phyloP scores from a whole-genome alignment of 495 filamentous ascomycete genomes.

The Barbatosphaeria neglecta region DNA sequence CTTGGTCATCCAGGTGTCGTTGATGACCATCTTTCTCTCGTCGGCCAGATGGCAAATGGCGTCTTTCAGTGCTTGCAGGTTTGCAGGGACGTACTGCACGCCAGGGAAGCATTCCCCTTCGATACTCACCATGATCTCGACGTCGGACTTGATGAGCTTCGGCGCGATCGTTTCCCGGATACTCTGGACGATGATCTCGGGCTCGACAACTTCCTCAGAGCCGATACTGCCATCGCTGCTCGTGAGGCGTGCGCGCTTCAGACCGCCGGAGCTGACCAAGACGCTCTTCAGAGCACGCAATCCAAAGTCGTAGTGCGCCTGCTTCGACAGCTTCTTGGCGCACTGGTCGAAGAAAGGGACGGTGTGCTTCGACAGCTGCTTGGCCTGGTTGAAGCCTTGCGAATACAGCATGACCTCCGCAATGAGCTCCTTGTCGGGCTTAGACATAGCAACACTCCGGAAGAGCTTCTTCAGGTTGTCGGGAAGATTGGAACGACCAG shows the following conservation, averaged over 20 bases:
- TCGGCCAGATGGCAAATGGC: constrained; percentile 73
- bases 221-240: constrained; percentile 41
- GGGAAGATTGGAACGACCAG: constrained; percentile 90
- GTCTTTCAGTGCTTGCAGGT: constrained; percentile 61
- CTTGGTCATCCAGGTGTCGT: constrained; percentile 92
- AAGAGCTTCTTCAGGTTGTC: constrained; percentile 99
- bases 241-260: constrained; percentile 76
- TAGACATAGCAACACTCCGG: constrained; percentile 98
- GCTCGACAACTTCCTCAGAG: constrained; percentile 69
- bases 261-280: constrained; percentile 86
- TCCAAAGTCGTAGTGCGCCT: constrained; percentile 98
- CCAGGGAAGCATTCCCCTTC: constrained; percentile 83
- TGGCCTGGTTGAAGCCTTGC: constrained; percentile 94
- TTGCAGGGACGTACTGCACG: constrained; percentile 83
- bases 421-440: constrained; percentile 98
- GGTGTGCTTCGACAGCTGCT: constrained; percentile 80
- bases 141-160: constrained; percentile 86
- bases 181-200: constrained; percentile 98
- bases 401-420: constrained; percentile 99
- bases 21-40: constrained; percentile 76
- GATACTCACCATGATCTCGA: constrained; percentile 73
- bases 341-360: constrained; percentile 98
- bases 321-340: constrained; percentile 67
- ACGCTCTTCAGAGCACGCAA: constrained; percentile 97
- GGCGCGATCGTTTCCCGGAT: constrained; percentile 96